A percentile compares a stretch with the other conserved stretches of the same genome.
Conservation (phyloP, 371 early-diverging fungal genomes). For the Mucor irregularis region DNA sequence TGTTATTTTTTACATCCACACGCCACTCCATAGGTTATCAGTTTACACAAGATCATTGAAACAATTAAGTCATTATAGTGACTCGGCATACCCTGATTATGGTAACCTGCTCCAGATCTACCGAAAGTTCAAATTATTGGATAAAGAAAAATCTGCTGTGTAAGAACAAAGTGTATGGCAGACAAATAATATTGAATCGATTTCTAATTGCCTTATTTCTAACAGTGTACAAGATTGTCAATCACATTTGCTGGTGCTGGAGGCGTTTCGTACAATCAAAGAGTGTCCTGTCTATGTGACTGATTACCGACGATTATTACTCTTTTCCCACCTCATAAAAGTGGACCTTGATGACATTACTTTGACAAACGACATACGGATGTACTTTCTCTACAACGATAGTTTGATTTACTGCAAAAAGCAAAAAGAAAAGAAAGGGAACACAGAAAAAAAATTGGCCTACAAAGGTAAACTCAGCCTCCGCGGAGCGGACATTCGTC, state of each 20-base stretch:
- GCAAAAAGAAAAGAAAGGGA: conserved; percentile 12
- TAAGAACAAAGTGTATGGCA: neutral
- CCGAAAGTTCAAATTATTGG: conserved; percentile 6
- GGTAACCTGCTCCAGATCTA: neutral
- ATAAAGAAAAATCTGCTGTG: conserved; percentile 17
- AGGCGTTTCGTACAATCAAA: conserved; percentile 17
- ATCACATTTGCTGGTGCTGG: conserved; percentile 19
- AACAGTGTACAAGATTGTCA: conserved; percentile 21
- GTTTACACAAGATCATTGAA: conserved; percentile 10
- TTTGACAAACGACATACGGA: conserved; percentile 19
- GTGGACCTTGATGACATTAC: conserved; percentile 29
- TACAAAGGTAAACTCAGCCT: conserved; percentile 22
- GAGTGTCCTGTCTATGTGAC: conserved; percentile 27
- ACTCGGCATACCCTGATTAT: conserved; percentile 28
- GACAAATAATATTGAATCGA: neutral
- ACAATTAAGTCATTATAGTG: conserved; percentile 18
- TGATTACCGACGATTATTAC: conserved; percentile 21
- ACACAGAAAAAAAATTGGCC: conserved; percentile 1
- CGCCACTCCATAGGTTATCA: conserved; percentile 8
- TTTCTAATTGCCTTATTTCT: neutral
- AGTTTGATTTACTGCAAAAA: conserved; percentile 20
- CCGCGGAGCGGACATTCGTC: conserved; percentile 12
- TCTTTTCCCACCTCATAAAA: conserved; percentile 24
- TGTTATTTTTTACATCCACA: conserved; percentile 10
- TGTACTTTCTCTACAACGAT: conserved; percentile 35